phyloP scores from a whole-genome alignment of 2,329 filamentous ascomycete genomes.

The Westerdykella ornata region DNA sequence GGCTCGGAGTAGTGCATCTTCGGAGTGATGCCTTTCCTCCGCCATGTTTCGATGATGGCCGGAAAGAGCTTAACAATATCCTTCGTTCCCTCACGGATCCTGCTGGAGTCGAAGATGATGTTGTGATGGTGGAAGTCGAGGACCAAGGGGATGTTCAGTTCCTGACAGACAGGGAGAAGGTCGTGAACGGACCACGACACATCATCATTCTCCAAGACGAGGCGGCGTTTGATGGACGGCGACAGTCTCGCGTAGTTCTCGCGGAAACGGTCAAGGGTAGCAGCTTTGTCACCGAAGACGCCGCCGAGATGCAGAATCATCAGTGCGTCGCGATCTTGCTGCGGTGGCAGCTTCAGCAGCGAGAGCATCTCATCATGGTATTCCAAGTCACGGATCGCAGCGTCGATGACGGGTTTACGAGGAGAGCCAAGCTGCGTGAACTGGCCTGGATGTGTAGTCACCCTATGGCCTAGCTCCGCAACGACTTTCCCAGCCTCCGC shows the following conservation, averaged over 20 bases:
- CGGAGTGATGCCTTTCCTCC: constrained; percentile 72
- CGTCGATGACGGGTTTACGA: constrained; percentile 66
- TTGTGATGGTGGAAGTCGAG: constrained; percentile 96
- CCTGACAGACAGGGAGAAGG: constrained; percentile 80
- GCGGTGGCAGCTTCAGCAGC: constrained; percentile 67
- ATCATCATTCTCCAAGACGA: constrained; percentile 93
- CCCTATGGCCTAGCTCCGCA: constrained; percentile 69
- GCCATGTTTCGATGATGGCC: constrained; percentile 78
- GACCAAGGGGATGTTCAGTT: constrained; percentile 87
- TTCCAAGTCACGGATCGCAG: constrained; percentile 71
- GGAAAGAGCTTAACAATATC: constrained; percentile 72
- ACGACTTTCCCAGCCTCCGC: constrained; percentile 71
- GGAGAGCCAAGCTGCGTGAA: constrained; percentile 90
- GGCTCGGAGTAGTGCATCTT: constrained; percentile 98
- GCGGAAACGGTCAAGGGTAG: constrained; percentile 70
- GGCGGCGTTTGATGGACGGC: constrained; percentile 64
- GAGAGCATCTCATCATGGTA: constrained; percentile 83
- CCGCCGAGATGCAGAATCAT: constrained; percentile 96
- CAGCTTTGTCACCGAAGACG: constrained; percentile 76
- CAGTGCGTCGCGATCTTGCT: constrained; percentile 76
- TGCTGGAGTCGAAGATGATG: constrained; percentile 69
- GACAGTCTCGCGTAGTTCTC: constrained; percentile 64
- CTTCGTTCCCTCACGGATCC: constrained; percentile 73
- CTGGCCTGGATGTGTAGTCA: constrained; percentile 83
- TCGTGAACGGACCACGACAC: constrained; percentile 91